phyloP scores from a whole-genome alignment of 768 basidiomycete genomes.

The Boletus rex-veris region DNA sequence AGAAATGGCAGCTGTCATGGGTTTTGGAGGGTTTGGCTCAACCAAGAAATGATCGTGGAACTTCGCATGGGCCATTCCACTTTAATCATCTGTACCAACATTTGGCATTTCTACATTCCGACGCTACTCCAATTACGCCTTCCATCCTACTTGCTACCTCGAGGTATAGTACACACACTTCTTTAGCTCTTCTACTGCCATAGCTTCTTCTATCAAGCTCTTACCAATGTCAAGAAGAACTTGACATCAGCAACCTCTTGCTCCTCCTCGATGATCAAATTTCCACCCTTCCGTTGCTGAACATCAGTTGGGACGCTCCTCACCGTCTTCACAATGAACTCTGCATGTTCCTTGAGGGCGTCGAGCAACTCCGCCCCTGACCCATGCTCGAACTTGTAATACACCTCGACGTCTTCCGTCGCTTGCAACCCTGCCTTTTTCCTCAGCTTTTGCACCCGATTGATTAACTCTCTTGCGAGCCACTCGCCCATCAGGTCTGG shows the following conservation, averaged over 20 bases:
- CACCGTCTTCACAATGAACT: conserved; percentile 70
- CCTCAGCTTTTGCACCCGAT: conserved; percentile 90
- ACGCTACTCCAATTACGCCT: neutral
- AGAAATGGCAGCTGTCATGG: conserved; percentile 83
- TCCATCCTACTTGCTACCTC: neutral
- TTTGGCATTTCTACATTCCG: conserved; percentile 13
- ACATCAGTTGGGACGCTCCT: conserved; percentile 65
- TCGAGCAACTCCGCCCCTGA: conserved; percentile 57
- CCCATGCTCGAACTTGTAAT: conserved; percentile 75
- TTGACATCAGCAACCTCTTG: conserved; percentile 81
- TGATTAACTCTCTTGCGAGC: conserved; percentile 84
- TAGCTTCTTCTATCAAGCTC: conserved; percentile 13
- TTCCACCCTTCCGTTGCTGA: conserved; percentile 46
- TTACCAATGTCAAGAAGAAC: conserved; percentile 68
- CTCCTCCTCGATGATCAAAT: conserved; percentile 75
- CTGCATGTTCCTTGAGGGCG: conserved; percentile 64
- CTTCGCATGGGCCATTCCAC: neutral
- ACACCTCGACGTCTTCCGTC: conserved; percentile 89
- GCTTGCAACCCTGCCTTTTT: conserved; percentile 96
- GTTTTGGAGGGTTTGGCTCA: conserved; percentile 86
- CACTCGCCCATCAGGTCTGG: conserved; percentile 85
- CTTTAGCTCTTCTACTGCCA: neutral
- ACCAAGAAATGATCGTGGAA: conserved; percentile 63
- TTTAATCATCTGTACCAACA: conserved; percentile 9
- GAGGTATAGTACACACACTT: conserved; percentile 23